Conservation (phyloP, 495 filamentous ascomycete genomes). For the Pyrenula massariospora region DNA sequence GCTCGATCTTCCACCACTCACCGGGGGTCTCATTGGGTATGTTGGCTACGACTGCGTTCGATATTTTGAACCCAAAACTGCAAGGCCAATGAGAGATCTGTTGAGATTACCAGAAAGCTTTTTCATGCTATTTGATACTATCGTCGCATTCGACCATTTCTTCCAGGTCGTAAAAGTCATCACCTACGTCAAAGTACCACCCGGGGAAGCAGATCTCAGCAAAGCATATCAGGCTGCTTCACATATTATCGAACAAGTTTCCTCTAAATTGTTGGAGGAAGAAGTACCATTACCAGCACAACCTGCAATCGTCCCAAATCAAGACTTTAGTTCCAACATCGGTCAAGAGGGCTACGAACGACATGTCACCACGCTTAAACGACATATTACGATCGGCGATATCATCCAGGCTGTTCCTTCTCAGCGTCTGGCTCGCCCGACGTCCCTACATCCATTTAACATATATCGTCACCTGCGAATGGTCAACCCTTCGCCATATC, state of each 20-base stretch:
- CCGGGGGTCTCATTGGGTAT: conserved; percentile 89
- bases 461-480: conserved; percentile 93
- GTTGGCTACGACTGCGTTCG: conserved; percentile 94
- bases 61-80: conserved; percentile 94
- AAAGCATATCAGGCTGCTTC: conserved; percentile 54
- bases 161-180: conserved; percentile 85
- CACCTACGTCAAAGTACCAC: conserved; percentile 59
- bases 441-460: conserved; percentile 89
- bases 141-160: conserved; percentile 91
- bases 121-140: conserved; percentile 97
- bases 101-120: conserved; percentile 81
- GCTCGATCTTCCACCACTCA: conserved; percentile 68
- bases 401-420: conserved; percentile 97
- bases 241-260: conserved; percentile 47
- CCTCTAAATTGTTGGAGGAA: conserved; percentile 55
- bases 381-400: conserved; percentile 80
- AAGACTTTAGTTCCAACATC: conserved; percentile 88
- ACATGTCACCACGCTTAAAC: conserved; percentile 70
- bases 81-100: conserved; percentile 74
- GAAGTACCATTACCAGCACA: conserved; percentile 70
- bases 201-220: conserved; percentile 34
- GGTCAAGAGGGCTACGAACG: conserved; percentile 75
- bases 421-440: conserved; percentile 82
- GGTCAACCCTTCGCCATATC: conserved; percentile 90
- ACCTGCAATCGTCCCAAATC: conserved; percentile 53